Conservation (phyloP, 75 land plant genomes). For the Sequoiadendron giganteum region DNA sequence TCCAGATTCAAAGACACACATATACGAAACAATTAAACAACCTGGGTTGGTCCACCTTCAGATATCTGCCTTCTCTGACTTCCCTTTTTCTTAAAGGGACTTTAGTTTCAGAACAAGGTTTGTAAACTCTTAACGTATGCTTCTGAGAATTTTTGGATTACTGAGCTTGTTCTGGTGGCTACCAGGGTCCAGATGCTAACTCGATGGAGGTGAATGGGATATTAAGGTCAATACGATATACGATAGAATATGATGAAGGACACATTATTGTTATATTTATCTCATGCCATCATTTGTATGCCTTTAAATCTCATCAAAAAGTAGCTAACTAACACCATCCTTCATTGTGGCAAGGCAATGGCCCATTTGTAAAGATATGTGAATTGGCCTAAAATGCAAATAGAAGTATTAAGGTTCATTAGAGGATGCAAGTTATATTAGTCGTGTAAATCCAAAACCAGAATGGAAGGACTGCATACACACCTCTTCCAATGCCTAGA, state of each 20-base stretch:
- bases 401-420: no score
- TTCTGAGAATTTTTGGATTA: neutral
- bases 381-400: no score
- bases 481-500: no score
- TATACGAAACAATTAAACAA: neutral
- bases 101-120: no score
- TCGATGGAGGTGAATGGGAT: neutral
- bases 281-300: neutral
- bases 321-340: neutral
- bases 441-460: no score
- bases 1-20: neutral
- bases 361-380: no score
- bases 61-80: neutral
- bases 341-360: neutral
- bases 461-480: no score
- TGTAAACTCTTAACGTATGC: neutral
- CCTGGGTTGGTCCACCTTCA: neutral
- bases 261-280: neutral
- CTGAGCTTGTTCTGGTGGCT: neutral
- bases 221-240: neutral
- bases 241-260: neutral
- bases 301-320: neutral
- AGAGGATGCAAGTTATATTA: no score
- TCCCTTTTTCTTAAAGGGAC: neutral
- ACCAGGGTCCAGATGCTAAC: neutral